phyloP scores from a whole-genome alignment of 2,329 filamentous ascomycete genomes.

The Cordyceps militaris region DNA sequence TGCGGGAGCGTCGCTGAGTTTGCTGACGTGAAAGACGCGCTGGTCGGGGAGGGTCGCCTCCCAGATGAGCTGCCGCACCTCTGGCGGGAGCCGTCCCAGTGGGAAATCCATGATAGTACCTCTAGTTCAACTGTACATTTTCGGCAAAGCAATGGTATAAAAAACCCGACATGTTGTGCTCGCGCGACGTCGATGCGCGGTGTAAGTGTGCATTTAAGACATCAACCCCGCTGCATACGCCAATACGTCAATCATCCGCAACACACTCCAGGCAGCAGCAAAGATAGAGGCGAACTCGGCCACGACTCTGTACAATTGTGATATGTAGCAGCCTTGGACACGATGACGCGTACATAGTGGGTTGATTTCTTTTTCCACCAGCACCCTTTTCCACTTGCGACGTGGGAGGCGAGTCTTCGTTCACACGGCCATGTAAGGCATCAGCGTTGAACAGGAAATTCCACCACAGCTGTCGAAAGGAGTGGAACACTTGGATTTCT shows the following conservation, averaged over 20 bases:
- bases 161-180: too few species aligned
- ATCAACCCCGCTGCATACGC: background rate
- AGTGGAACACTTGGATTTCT: slow-evolving; percentile 1
- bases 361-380: background rate
- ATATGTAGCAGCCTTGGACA: background rate
- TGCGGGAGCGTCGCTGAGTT: background rate
- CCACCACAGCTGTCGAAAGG: background rate
- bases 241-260: background rate
- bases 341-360: background rate
- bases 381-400: background rate
- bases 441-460: background rate
- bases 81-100: slow-evolving; percentile 17
- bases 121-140: background rate
- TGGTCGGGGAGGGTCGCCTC: slow-evolving; percentile 20
- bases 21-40: slow-evolving; percentile 26
- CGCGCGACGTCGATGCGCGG: background rate
- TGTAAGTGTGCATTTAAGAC: background rate
- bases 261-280: background rate
- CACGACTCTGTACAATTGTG: background rate
- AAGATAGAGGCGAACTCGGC: background rate
- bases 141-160: background rate
- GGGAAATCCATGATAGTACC: background rate
- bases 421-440: background rate
- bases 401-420: too few species aligned
- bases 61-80: slow-evolving; percentile 26